phyloP scores from a whole-genome alignment of 306 rosid genomes.

The Acacia crassicarpa region DNA sequence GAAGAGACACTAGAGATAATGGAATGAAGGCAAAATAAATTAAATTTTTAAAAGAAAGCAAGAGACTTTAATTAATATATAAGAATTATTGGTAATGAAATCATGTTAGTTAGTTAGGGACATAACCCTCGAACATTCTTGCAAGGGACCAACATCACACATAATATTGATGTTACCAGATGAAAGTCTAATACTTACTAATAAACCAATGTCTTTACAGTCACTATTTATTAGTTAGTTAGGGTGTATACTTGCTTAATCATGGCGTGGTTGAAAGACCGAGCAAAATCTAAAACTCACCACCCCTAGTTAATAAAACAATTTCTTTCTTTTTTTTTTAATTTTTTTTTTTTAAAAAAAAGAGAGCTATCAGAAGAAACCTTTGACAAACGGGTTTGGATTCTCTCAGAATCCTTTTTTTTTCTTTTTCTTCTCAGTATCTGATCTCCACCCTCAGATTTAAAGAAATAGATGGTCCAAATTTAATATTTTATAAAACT shows the following conservation, averaged over 20 bases:
- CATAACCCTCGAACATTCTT: neutral
- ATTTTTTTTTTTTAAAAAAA: too few species aligned
- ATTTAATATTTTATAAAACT: too few species aligned
- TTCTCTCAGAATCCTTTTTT: too few species aligned
- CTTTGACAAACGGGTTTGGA: too few species aligned
- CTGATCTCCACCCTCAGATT: too few species aligned
- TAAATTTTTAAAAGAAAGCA: neutral
- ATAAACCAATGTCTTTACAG: neutral
- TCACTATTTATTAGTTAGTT: neutral
- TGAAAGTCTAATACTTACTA: neutral
- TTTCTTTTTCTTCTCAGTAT: too few species aligned
- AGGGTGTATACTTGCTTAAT: neutral
- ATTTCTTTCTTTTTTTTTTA: too few species aligned
- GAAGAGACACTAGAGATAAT: neutral
- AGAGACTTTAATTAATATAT: neutral
- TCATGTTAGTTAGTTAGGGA: too few species aligned
- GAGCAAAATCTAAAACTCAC: neutral
- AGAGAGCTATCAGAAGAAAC: too few species aligned
- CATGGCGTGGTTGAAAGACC: neutral
- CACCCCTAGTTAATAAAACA: too few species aligned
- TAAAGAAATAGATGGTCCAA: too few species aligned
- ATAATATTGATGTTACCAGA: neutral
- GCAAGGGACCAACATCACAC: too few species aligned
- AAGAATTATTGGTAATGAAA: neutral
- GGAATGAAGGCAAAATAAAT: neutral